These are phyloP conservation scores for Clarireedia sp. DNA, from an alignment of 2,329 filamentous ascomycete genomes.

Conservation along the genomic window DNA sequence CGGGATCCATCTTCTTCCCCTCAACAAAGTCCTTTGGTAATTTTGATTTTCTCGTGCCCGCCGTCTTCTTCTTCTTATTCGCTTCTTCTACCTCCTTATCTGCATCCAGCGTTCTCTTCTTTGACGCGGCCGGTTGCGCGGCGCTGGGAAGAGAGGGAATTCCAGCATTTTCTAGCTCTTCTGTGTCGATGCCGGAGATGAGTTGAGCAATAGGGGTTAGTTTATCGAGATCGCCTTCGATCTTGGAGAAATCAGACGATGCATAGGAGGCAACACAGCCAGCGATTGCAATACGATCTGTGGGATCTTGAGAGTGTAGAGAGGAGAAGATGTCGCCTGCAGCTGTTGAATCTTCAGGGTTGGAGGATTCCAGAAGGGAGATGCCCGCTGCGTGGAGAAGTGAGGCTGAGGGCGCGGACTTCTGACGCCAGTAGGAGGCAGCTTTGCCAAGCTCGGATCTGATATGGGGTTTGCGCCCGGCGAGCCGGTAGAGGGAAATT, in stretches of 20 bases:
- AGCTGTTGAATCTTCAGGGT: constrained; percentile 55
- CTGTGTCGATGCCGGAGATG: constrained; percentile 51
- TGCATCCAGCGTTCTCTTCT: constrained; percentile 41
- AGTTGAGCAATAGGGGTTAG: constrained; percentile 58
- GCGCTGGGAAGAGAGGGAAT: constrained; percentile 42
- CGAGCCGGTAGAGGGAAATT: constrained; percentile 68
- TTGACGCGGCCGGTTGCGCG: constrained; percentile 32
- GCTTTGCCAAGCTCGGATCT: constrained; percentile 71
- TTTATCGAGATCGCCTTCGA: constrained; percentile 45
- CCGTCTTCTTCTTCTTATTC: constrained; percentile 12
- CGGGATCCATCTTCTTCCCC: constrained; percentile 74
- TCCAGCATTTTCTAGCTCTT: constrained; percentile 57
- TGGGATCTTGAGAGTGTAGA: constrained; percentile 57
- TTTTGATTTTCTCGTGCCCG: constrained; percentile 43
- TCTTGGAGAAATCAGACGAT: constrained; percentile 47
- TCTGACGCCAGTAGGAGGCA: constrained; percentile 70
- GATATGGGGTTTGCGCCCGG: constrained; percentile 65
- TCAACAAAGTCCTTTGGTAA: constrained; percentile 69
- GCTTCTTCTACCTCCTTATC: constrained; percentile 48
- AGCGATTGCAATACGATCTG: constrained; percentile 63
- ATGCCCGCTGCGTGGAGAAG: constrained; percentile 77
- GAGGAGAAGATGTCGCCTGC: constrained; percentile 74
- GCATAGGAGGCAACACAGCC: constrained; percentile 82
- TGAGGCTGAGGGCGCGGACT: constrained; percentile 49
- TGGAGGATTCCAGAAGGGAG: constrained; percentile 69